A percentile compares a stretch with the other conserved stretches of the same genome.
Evolutionary conservation across 2,329 filamentous ascomycete species (phyloP).

Genomic region (Colletotrichum filicis): DNA sequence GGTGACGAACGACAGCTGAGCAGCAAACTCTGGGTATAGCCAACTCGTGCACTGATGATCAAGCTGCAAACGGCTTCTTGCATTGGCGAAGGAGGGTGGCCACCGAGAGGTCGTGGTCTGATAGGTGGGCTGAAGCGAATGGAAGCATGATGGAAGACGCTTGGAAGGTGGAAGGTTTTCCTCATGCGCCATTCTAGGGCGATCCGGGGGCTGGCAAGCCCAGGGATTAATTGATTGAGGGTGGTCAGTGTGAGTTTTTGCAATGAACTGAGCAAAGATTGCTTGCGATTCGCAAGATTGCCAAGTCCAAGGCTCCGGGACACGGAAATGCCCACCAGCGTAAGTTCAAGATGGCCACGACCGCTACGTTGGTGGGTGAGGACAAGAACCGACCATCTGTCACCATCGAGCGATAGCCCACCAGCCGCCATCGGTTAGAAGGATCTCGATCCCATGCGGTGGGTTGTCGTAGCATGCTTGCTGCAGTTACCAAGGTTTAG

Average conservation of each 20-base stretch:
- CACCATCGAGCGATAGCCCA: neutral
- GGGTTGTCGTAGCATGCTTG: slow-evolving; percentile 10
- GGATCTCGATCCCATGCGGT: neutral
- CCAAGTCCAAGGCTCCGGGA: neutral
- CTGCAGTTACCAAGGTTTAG: neutral
- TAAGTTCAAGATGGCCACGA: neutral
- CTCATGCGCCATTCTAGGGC: slow-evolving; percentile 7
- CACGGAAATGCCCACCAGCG: neutral
- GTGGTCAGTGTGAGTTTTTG: neutral
- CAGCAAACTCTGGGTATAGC: neutral
- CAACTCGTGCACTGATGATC: neutral
- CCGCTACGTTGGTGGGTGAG: neutral
- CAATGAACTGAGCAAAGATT: neutral
- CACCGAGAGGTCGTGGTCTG: neutral
- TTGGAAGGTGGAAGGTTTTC: slow-evolving; percentile 15
- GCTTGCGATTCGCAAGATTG: slow-evolving; percentile 2
- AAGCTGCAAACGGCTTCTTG: slow-evolving; percentile 15
- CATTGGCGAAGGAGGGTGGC: slow-evolving; percentile 2
- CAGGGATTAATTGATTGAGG: slow-evolving; percentile 10
- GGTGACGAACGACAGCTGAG: slow-evolving; percentile 1
- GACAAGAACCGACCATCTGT: neutral
- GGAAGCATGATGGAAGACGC: slow-evolving; percentile 23
- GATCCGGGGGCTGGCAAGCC: slow-evolving; percentile 27
- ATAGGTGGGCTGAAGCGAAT: slow-evolving; percentile 22
- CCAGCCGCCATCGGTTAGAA: neutral